phyloP scores from a whole-genome alignment of 495 filamentous ascomycete genomes.

The Rostrohypoxylon terebratum region DNA sequence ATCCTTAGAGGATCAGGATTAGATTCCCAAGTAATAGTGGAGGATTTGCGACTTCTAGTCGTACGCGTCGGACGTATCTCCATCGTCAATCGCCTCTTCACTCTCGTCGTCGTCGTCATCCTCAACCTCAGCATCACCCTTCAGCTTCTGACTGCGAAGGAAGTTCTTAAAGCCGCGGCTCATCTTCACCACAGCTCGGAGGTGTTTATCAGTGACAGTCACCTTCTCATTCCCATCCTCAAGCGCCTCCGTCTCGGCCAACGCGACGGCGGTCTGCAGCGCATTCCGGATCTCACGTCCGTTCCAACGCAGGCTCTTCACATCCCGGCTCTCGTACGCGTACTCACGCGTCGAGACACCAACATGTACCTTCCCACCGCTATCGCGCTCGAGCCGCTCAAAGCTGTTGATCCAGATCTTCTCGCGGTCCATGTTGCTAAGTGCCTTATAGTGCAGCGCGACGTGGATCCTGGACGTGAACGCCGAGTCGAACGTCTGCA shows the following conservation, averaged over 20 bases:
- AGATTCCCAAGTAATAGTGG: background rate
- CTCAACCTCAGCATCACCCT: slow-evolving; percentile 26
- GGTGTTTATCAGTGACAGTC: slow-evolving; percentile 51
- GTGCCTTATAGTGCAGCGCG: slow-evolving; percentile 54
- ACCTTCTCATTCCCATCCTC: slow-evolving; percentile 49
- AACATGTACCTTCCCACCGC: slow-evolving; percentile 49
- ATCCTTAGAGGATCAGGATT: background rate
- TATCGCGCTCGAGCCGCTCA: slow-evolving; percentile 55
- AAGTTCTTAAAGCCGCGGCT: slow-evolving; percentile 56
- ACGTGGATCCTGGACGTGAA: slow-evolving; percentile 60
- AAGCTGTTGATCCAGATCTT: slow-evolving; percentile 57
- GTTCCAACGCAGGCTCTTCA: slow-evolving; percentile 51
- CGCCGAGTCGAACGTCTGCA: slow-evolving; percentile 57
- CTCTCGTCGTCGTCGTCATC: slow-evolving; percentile 30
- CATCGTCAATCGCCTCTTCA: background rate
- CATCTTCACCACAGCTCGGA: slow-evolving; percentile 55
- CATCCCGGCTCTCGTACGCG: slow-evolving; percentile 45
- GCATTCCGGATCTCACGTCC: slow-evolving; percentile 59
- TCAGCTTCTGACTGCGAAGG: slow-evolving; percentile 19
- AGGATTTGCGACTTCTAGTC: background rate
- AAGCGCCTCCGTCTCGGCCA: slow-evolving; percentile 57
- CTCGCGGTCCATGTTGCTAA: slow-evolving; percentile 51
- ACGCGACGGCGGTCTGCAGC: slow-evolving; percentile 58
- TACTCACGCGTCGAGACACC: slow-evolving; percentile 48
- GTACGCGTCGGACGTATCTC: background rate